Conservation (phyloP, 2,329 filamentous ascomycete species). For the Colletotrichum melonis region DNA sequence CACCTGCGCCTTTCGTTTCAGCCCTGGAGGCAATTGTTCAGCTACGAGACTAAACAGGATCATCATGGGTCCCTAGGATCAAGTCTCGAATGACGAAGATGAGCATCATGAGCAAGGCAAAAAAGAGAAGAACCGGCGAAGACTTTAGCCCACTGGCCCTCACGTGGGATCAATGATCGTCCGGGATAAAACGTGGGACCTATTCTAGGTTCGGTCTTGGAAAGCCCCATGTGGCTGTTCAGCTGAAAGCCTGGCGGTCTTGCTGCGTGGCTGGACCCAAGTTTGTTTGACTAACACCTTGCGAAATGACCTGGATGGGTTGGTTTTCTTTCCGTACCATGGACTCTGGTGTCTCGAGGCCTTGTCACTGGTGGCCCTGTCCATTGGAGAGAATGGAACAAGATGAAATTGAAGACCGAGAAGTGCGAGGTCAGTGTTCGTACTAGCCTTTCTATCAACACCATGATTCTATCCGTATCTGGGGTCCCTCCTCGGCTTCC, state of each 20-base stretch:
- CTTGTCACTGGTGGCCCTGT: background rate
- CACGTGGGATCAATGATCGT: conserved; percentile 22
- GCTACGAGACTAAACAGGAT: background rate
- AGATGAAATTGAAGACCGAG: background rate
- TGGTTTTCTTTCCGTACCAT: background rate
- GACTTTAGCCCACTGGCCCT: background rate
- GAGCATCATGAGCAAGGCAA: background rate
- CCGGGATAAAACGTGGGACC: conserved; percentile 20
- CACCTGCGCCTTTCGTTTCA: background rate
- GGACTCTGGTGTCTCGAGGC: background rate
- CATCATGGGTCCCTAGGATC: background rate
- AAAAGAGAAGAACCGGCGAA: background rate
- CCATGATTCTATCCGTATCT: background rate
- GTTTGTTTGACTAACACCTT: background rate
- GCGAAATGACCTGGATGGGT: background rate
- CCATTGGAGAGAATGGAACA: too few relatives aligned
- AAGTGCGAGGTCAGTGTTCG: background rate
- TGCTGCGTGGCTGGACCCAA: background rate
- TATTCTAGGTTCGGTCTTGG: conserved; percentile 3
- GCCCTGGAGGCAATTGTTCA: background rate
- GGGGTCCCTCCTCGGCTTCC: background rate
- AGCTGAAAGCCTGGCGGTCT: background rate
- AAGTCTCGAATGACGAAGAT: background rate
- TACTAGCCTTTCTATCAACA: background rate
- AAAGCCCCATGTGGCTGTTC: background rate